Percentiles rank a stretch among this genome's conserved stretches.
phyloP scores from a whole-genome alignment of 1,284 basidiomycete species.

The Puccinia coronata region DNA sequence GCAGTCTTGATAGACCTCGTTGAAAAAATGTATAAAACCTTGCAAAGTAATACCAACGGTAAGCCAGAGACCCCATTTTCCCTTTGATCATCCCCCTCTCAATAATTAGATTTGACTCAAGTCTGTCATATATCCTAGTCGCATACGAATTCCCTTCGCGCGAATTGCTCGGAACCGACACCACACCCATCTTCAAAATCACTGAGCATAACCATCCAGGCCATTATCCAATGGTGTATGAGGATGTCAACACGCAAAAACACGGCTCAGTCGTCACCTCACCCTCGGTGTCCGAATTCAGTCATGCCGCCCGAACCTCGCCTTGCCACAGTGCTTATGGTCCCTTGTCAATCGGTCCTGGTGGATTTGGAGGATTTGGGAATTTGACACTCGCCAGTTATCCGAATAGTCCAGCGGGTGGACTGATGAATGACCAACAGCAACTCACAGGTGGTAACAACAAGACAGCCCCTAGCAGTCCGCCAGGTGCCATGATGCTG shows the following conservation, averaged over 20 bases:
- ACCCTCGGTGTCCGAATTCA: constrained; percentile 39
- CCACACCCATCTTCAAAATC: constrained; percentile 30
- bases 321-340: neutral
- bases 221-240: constrained; percentile 5
- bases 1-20: constrained; percentile 25
- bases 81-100: neutral
- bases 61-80: neutral
- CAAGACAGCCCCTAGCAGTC: neutral
- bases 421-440: neutral
- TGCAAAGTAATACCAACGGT: constrained; percentile 35
- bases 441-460: neutral
- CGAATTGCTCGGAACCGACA: constrained; percentile 28
- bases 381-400: constrained; percentile 27
- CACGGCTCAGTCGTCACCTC: constrained; percentile 26
- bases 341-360: constrained; percentile 33
- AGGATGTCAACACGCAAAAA: neutral
- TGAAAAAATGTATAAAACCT: constrained; percentile 26
- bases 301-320: constrained; percentile 7
- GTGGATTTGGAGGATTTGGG: constrained; percentile 22
- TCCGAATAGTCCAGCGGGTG: constrained; percentile 35
- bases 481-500: neutral
- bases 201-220: constrained; percentile 32
- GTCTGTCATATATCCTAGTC: no score
- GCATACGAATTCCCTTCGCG: constrained; percentile 23
- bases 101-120: no score